Conservation (phyloP, 495 filamentous ascomycete species). For the Eremomyces bilateralis region DNA sequence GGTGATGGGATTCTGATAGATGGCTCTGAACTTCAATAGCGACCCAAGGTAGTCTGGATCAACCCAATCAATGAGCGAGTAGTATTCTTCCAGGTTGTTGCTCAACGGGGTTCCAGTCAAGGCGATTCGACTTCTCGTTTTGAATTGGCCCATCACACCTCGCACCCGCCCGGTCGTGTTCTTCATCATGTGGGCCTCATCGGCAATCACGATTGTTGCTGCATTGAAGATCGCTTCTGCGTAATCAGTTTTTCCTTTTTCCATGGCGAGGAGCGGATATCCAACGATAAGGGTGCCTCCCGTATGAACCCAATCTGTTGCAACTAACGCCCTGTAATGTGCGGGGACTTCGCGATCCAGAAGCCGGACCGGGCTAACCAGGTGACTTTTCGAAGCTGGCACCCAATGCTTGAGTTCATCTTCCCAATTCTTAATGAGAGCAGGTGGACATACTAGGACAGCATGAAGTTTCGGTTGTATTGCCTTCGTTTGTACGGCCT, state of each 20-base stretch:
- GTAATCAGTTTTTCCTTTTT: constrained; percentile 1
- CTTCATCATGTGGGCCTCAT: constrained; percentile 73
- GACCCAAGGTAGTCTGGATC: constrained; percentile 56
- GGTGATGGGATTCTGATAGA: constrained; percentile 53
- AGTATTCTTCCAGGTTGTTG: constrained; percentile 68
- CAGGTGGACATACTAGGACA: too few relatives aligned
- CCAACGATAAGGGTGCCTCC: neutral
- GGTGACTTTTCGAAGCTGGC: constrained; percentile 11
- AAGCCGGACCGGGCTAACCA: constrained; percentile 15
- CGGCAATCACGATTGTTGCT: constrained; percentile 52
- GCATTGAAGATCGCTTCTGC: constrained; percentile 6
- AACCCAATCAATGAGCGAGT: constrained; percentile 73
- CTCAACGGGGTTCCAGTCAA: constrained; percentile 72
- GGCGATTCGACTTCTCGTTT: constrained; percentile 54
- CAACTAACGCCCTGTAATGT: constrained; percentile 30
- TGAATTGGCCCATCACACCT: constrained; percentile 29
- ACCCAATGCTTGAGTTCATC: constrained; percentile 8
- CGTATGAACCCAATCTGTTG: constrained; percentile 12
- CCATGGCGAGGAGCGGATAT: too few relatives aligned
- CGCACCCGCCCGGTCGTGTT: constrained; percentile 32
- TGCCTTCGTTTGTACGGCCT: constrained; percentile 75
- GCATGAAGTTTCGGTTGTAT: too few relatives aligned
- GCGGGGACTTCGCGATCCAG: constrained; percentile 30
- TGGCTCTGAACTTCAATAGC: constrained; percentile 35
- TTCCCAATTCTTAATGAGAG: constrained; percentile 40